Base-by-base conservation (phyloP, 2,329 filamentous ascomycete species). In the Albophoma yamanashiensis region DNA sequence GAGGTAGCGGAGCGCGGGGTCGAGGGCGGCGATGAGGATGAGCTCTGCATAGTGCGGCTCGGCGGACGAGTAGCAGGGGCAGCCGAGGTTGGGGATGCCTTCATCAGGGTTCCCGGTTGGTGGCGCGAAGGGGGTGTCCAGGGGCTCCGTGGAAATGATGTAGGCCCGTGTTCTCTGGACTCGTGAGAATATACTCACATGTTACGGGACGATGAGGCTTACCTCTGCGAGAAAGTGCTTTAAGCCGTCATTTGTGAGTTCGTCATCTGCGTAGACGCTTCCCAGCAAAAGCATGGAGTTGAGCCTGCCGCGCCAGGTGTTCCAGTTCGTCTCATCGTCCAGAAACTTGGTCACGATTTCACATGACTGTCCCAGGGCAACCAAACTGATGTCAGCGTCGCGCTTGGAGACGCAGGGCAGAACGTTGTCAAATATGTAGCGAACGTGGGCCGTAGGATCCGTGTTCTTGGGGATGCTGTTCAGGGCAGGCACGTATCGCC, bases 351-450 rank as follows among this genome's bases (percentile, higher is more conserved):
- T 72, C 0, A 85, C 76, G 1, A 78, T 74, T 39, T 86, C 79
- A 0, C 85, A 86, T 4, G 85, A 86, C 59, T 89, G 84, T 1
- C 88, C 85, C 20, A 94, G 75, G 1, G 83, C 89, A 56, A 96
- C 78, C 39, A 96, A 70, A 68, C 92, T 86, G 25, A 96, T 68
- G 53, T 78, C 79, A 0, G 85, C 83, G 1, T 79, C 71, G 0
- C 74, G 60, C 0, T 74, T 67, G 0, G 83, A 73, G 7, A 85
- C 62, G 11, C 75, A 71, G 0, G 74, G 74, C 5, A 94, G 67
- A 0, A 92, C 78, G 5, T 82, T 69, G 34, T 87, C 77, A 63
- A 96, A 89, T 1, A 94, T 76, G 55, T 82, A 85, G 38, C 74
- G 69, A 34, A 93, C 76, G 68, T 97, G 92, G 58, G 84, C 78